A percentile compares a stretch with the other conserved stretches of the same genome.
Conservation (phyloP, 2,329 filamentous ascomycete species). For the Dothistroma septosporum region DNA sequence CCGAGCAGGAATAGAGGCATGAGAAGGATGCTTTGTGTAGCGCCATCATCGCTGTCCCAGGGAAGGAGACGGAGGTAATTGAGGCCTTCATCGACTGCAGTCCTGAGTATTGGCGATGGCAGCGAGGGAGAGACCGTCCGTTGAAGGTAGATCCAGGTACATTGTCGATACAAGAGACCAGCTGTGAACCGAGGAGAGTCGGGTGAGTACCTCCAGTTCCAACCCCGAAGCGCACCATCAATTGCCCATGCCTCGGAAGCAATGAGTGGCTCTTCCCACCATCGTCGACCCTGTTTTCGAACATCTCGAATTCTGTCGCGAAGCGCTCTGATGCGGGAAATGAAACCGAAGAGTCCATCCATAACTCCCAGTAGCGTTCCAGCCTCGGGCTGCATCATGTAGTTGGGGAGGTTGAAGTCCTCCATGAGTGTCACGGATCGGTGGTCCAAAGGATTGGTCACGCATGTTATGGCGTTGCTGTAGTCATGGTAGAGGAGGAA, state of each 20-base stretch:
- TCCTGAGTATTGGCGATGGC: conserved; percentile 53
- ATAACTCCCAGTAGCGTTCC: conserved; percentile 71
- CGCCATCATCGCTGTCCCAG: conserved; percentile 32
- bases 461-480: conserved; percentile 54
- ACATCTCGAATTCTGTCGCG: conserved; percentile 69
- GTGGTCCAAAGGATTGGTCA: conserved; percentile 38
- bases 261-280: conserved; percentile 67
- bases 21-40: conserved; percentile 56
- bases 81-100: conserved; percentile 57
- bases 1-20: conserved; percentile 60
- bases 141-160: conserved; percentile 61
- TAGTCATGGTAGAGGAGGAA: conserved; percentile 82
- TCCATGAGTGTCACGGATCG: conserved; percentile 51
- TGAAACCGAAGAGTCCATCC: conserved; percentile 74
- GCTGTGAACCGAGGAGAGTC: conserved; percentile 53
- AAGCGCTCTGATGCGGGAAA: conserved; percentile 73
- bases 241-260: conserved; percentile 71
- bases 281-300: conserved; percentile 54
- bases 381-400: conserved; percentile 53
- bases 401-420: conserved; percentile 52
- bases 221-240: conserved; percentile 67
- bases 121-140: conserved; percentile 54
- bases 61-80: conserved; percentile 53
- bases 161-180: conserved; percentile 59
- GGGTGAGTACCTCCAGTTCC: conserved; percentile 59